Percentiles rank a stretch among this genome's conserved stretches.
Conservation (phyloP, 345 rosid species). For the Melaleuca alternifolia region DNA sequence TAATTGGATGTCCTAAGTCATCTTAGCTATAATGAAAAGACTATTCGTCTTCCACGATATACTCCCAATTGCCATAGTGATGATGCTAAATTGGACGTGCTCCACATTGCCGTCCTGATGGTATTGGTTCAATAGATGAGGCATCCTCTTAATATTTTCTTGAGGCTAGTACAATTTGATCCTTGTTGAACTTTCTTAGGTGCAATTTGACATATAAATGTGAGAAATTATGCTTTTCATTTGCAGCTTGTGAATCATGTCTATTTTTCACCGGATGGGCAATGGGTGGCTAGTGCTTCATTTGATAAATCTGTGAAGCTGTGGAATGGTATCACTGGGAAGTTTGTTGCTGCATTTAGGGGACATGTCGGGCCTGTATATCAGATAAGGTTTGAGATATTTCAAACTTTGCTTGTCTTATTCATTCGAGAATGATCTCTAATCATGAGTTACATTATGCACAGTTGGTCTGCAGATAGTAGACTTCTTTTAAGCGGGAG, state of each 20-base stretch:
- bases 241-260: constrained; percentile 92
- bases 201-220: neutral
- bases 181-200: neutral
- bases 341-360: constrained; percentile 71
- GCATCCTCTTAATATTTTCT: neutral
- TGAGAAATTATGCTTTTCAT: neutral
- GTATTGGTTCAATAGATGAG: neutral
- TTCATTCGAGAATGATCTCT: neutral
- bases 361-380: constrained; percentile 97
- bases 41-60: neutral
- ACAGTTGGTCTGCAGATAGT: constrained; percentile 98
- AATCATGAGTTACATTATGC: constrained; percentile 1
- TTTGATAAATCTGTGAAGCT: constrained; percentile 87
- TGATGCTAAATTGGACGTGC: neutral
- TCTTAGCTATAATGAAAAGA: too few species aligned
- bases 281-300: constrained; percentile 96
- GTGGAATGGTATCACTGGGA: constrained; percentile 89
- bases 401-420: neutral
- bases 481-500: constrained; percentile 94
- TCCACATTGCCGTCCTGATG: neutral
- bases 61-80: neutral
- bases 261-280: constrained; percentile 92
- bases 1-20: too few species aligned
- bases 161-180: neutral
- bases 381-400: constrained; percentile 56